Conservation (phyloP, 2,329 filamentous ascomycete genomes). For the Exophiala mesophila region DNA sequence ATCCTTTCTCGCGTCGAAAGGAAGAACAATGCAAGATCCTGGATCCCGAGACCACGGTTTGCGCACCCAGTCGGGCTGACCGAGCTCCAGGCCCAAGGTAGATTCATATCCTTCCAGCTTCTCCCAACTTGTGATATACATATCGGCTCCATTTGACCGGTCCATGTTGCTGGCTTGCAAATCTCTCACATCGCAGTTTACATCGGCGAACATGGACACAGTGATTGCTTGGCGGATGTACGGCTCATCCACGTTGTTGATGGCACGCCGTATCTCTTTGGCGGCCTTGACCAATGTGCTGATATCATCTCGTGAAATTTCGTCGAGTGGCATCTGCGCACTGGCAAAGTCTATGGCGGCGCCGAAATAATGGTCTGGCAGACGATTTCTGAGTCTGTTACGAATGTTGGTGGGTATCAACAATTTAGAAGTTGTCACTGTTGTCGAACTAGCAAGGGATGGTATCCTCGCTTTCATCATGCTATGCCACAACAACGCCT, state of each 20-base stretch:
- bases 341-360: slow-evolving; percentile 38
- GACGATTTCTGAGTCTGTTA: slow-evolving; percentile 31
- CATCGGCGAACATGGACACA: slow-evolving; percentile 19
- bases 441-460: slow-evolving; percentile 29
- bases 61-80: slow-evolving; percentile 25
- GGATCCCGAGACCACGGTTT: slow-evolving; percentile 28
- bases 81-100: slow-evolving; percentile 24
- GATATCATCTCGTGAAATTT: slow-evolving; percentile 25
- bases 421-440: slow-evolving; percentile 32
- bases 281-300: slow-evolving; percentile 34
- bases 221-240: slow-evolving; percentile 28
- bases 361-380: slow-evolving; percentile 36
- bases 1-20: slow-evolving; percentile 18
- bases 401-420: slow-evolving; percentile 38
- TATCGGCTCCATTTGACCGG: slow-evolving; percentile 24
- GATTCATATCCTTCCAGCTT: slow-evolving; percentile 22
- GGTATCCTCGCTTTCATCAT: slow-evolving; percentile 31
- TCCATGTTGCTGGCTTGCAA: slow-evolving; percentile 27
- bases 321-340: slow-evolving; percentile 24
- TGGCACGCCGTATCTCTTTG: slow-evolving; percentile 31
- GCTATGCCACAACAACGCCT: slow-evolving; percentile 36
- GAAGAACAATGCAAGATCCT: slow-evolving; percentile 27
- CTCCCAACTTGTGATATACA: slow-evolving; percentile 28
- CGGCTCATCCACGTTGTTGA: slow-evolving; percentile 30
- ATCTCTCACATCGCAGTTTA: slow-evolving; percentile 22